Conservation (phyloP, 768 basidiomycete species). For the Suillus brevipes region DNA sequence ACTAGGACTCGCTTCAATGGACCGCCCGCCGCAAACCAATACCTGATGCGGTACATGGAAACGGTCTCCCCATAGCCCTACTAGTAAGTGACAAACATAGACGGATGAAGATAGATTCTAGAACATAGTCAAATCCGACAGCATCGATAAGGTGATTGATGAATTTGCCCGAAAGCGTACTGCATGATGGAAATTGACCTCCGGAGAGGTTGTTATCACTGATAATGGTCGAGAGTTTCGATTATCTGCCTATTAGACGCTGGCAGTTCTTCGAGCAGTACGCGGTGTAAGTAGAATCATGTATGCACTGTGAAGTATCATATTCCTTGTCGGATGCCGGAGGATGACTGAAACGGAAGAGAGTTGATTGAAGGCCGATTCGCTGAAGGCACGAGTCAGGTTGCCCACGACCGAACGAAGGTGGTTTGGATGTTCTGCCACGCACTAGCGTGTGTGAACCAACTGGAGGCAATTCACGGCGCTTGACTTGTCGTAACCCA, state of each 20-base stretch:
- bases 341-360: not conserved
- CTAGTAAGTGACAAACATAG: not conserved
- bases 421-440: not conserved
- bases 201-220: not conserved
- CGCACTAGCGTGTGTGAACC: conserved; percentile 14
- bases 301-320: not conserved
- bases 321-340: not conserved
- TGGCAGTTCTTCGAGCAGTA: too few species aligned
- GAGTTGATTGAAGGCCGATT: not conserved
- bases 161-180: not conserved
- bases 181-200: not conserved
- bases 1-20: not conserved
- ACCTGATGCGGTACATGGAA: not conserved
- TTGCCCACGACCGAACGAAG: not conserved
- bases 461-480: conserved; percentile 18
- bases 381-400: not conserved
- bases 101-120: not conserved
- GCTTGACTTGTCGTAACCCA: conserved; percentile 9
- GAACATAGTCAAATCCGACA: not conserved
- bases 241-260: not conserved
- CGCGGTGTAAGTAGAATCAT: too few species aligned
- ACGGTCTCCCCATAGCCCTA: not conserved
- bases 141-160: not conserved
- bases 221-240: not conserved
- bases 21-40: not conserved